Evolutionary conservation across 2,329 filamentous ascomycete genomes (phyloP).

Genomic region (Colletotrichum destructivum): DNA sequence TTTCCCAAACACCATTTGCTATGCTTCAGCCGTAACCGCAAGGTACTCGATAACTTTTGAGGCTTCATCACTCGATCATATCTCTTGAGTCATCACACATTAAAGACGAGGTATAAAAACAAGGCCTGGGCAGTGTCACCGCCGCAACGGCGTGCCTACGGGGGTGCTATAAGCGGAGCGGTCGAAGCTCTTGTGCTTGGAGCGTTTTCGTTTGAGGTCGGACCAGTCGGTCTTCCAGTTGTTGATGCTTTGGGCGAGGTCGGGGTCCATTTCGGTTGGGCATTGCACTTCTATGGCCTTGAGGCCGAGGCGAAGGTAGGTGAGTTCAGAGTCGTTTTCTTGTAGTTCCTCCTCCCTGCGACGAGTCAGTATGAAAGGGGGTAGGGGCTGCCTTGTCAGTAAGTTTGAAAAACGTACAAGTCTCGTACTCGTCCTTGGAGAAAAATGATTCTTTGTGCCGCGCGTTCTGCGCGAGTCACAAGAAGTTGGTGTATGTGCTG

Average conservation of each 20-base stretch:
- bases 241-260: conserved; percentile 71
- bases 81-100: conserved; percentile 40
- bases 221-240: conserved; percentile 75
- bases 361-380: conserved; percentile 33
- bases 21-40: conserved; percentile 40
- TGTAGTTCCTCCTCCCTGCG: conserved; percentile 69
- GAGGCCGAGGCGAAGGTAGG: conserved; percentile 73
- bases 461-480: conserved; percentile 69
- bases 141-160: conserved; percentile 36
- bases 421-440: conserved; percentile 72
- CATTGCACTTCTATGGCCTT: conserved; percentile 75
- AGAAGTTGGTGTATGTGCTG: conserved; percentile 75
- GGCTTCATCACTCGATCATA: conserved; percentile 41
- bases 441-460: conserved; percentile 71
- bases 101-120: conserved; percentile 34
- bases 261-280: conserved; percentile 66
- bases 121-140: conserved; percentile 36
- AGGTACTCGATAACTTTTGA: conserved; percentile 36
- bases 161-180: conserved; percentile 40
- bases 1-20: conserved; percentile 38
- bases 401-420: conserved; percentile 61
- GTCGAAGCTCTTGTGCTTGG: conserved; percentile 44
- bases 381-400: not conserved
- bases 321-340: conserved; percentile 72
- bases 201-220: conserved; percentile 63